Conservation (phyloP, 108 stramenopile genomes). For the Stephanodiscus minutulus region DNA sequence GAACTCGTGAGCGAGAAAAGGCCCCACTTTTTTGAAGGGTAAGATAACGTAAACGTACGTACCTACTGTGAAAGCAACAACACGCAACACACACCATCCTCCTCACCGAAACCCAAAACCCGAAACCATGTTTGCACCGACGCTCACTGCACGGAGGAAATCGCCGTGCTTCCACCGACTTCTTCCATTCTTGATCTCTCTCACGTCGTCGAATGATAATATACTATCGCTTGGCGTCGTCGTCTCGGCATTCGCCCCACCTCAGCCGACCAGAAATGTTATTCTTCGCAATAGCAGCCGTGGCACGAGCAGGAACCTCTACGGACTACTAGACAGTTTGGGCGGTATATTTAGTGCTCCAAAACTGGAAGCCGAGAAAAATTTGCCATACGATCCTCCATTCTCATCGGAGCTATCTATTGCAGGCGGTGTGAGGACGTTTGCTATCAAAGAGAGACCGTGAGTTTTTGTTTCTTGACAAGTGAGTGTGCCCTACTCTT, state of each 20-base stretch:
- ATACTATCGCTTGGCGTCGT: not conserved
- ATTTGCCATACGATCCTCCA: constrained; percentile 56
- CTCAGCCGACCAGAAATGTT: not conserved
- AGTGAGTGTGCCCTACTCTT: not conserved
- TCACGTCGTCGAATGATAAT: not conserved
- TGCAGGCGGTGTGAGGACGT: constrained; percentile 24
- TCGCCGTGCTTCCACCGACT: not conserved
- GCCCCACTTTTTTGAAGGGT: no score
- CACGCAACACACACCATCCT: no score
- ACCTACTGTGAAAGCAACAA: no score
- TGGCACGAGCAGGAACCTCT: not conserved
- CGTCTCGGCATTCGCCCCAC: not conserved
- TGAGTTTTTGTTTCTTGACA: not conserved
- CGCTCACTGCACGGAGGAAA: not conserved
- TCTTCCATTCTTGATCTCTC: not conserved
- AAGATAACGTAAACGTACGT: no score
- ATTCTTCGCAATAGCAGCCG: not conserved
- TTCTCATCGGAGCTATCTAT: constrained; percentile 37
- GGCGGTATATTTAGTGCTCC: constrained; percentile 50
- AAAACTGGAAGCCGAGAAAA: constrained; percentile 46
- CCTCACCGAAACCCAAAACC: no score
- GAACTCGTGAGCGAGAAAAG: no score
- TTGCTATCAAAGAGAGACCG: constrained; percentile 40
- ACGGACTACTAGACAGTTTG: constrained; percentile 34
- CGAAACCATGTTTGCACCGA: not conserved